Evolutionary conservation across 345 rosid genomes (phyloP), one percentile per base, ranked within the genome.

Genomic region (Theobroma cacao): DNA sequence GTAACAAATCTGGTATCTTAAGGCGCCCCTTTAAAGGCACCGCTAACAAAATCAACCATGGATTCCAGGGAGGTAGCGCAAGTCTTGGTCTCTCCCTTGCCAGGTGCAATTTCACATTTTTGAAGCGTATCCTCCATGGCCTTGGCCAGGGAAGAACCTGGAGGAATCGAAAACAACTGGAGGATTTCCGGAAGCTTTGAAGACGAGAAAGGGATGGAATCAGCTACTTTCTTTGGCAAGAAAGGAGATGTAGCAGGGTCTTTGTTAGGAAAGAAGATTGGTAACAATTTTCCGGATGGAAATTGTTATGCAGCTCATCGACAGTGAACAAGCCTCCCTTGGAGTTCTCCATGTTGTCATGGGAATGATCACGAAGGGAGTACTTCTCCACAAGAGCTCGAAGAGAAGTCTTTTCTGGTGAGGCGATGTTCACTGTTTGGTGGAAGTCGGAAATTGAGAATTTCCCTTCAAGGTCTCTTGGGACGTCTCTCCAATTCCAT

Each of bases 31-130:
- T 84, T 86, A 12, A 88, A 74, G 28, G 56, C 45, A 13, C 55
- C 20, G 47, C 31, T 79, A 9, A 61, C 86, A 40, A 74, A 87
- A 50, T 80, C 92, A 31, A 83, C 80, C 89, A 83, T 82, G 77
- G 89, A 82, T 73, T 89, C 89, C 3, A 86, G 47, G 14, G 90
- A 87, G 15, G 88, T 86, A 0, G 85, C 82, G 24, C 89, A 87
- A 8, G 48, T 13, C 61, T 86, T 85, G 65, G 76, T 79, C 77
- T 89, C 90, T 6, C 86, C 86, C 41, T 73, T 69, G 7, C 85
- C 80, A 22, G 87, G 86, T 12, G 55, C 5, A 12, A 41, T 3
- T 50, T 81, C 86, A 59, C 92, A 89, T 30, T 59, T 56, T 22
- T 4, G 62, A 9, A 87, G 77, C 9, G 88, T 79, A 12, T 80